Percentiles rank a stretch among this genome's conserved stretches.
phyloP scores from a whole-genome alignment of 1,284 basidiomycete species.

The Tilletia caries region DNA sequence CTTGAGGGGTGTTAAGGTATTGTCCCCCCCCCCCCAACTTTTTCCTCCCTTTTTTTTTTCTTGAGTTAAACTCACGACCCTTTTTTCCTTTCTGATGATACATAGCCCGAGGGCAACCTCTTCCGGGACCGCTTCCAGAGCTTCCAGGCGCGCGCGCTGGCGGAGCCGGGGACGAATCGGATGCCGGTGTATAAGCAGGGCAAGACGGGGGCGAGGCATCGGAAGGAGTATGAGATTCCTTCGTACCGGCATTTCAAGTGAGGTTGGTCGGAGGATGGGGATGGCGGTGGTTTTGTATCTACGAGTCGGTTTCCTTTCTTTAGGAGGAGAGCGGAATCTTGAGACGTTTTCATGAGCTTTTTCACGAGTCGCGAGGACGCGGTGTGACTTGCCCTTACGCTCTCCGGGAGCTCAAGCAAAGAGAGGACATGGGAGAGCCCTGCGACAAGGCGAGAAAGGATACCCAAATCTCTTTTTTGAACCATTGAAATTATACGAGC shows the following conservation, averaged over 20 bases:
- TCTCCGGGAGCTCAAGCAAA: too few relatives aligned
- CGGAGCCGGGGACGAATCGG: conserved; percentile 65
- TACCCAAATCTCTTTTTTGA: too few relatives aligned
- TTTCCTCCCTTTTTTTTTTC: neutral
- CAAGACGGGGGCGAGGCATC: neutral
- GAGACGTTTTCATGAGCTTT: too few relatives aligned
- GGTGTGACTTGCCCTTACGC: too few relatives aligned
- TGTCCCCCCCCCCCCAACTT: neutral
- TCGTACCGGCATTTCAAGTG: conserved; percentile 12
- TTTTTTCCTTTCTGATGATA: neutral
- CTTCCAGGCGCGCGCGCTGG: conserved; percentile 71
- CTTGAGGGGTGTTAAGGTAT: conserved; percentile 64
- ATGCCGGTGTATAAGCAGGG: conserved; percentile 48
- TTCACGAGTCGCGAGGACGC: too few relatives aligned
- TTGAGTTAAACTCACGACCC: too few relatives aligned
- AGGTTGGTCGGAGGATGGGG: neutral
- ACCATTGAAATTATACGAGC: neutral
- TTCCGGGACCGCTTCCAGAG: conserved; percentile 84
- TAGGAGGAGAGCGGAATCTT: too few relatives aligned
- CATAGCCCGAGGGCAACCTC: conserved; percentile 82
- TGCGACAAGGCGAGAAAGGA: too few relatives aligned
- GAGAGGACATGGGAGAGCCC: too few relatives aligned
- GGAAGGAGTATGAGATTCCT: conserved; percentile 14
- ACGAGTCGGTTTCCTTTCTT: too few relatives aligned
- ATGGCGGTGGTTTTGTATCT: too few relatives aligned